phyloP scores from a whole-genome alignment of 73 alveolate species.

The Breviolum minutum region DNA sequence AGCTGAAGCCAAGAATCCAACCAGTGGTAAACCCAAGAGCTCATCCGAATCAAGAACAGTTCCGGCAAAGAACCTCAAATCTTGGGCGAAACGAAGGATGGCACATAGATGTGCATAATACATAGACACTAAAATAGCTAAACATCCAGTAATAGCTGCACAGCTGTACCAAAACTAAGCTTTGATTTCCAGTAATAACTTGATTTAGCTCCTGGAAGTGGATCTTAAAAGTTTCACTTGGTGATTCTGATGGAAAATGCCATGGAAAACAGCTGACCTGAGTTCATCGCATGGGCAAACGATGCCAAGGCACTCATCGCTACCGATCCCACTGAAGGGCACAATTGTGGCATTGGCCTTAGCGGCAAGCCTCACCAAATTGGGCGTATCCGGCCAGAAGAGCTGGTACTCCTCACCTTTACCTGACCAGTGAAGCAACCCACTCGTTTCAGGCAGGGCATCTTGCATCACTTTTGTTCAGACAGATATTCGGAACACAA shows the following conservation, averaged over 20 bases:
- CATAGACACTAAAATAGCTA: too few relatives aligned
- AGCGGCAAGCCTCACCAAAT: constrained; percentile 55
- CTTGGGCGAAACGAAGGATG: neutral
- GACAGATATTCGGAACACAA: neutral
- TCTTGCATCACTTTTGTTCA: neutral
- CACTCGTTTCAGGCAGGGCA: neutral
- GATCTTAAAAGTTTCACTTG: neutral
- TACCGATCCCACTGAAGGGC: constrained; percentile 86
- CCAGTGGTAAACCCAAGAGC: constrained; percentile 44
- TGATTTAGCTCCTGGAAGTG: too few relatives aligned
- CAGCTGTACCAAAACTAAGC: too few relatives aligned
- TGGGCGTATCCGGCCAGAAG: constrained; percentile 49
- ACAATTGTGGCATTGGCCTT: constrained; percentile 66
- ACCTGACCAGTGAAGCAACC: neutral
- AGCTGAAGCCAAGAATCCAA: constrained; percentile 33
- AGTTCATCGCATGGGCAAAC: neutral
- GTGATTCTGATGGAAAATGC: neutral
- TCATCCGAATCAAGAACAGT: constrained; percentile 66
- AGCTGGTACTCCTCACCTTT: constrained; percentile 90
- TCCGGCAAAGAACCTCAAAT: constrained; percentile 72
- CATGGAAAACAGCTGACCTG: neutral
- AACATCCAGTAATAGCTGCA: too few relatives aligned
- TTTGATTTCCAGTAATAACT: neutral
- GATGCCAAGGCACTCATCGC: constrained; percentile 73
- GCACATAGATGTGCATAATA: too few relatives aligned